A percentile compares a stretch with the other conserved stretches of the same genome.
Conservation (phyloP, 2,329 filamentous ascomycete genomes). For the Hymenoscyphus scutula region DNA sequence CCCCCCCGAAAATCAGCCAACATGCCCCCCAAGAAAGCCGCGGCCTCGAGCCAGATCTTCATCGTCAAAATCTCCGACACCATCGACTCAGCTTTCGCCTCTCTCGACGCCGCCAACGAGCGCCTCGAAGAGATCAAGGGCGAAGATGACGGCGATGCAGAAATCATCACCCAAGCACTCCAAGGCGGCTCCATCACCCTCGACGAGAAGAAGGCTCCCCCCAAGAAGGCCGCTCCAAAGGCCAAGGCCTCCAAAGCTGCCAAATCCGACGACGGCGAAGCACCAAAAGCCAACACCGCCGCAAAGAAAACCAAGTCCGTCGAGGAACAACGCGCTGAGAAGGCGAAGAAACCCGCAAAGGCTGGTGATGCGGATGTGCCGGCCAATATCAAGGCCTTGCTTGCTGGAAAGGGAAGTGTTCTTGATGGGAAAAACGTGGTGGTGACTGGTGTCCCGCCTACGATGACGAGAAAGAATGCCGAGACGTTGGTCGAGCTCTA, state of each 20-base stretch:
- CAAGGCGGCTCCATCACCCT: constrained; percentile 20
- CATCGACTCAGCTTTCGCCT: constrained; percentile 22
- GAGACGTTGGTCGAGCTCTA: constrained; percentile 25
- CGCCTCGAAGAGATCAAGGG: constrained; percentile 12
- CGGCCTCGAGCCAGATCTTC: constrained; percentile 14
- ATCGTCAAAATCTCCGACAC: constrained; percentile 11
- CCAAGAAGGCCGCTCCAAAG: constrained; percentile 5
- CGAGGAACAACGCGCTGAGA: constrained; percentile 26
- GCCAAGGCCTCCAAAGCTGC: not conserved
- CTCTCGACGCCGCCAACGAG: constrained; percentile 19
- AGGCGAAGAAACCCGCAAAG: constrained; percentile 22
- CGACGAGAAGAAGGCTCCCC: constrained; percentile 11
- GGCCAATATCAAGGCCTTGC: constrained; percentile 20
- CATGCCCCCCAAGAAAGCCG: constrained; percentile 25
- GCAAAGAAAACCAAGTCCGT: constrained; percentile 26
- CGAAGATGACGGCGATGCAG: constrained; percentile 5
- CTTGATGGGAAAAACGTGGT: constrained; percentile 19
- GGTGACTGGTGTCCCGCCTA: constrained; percentile 28
- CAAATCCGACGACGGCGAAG: constrained; percentile 6
- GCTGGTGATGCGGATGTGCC: constrained; percentile 17
- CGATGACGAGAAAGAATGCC: constrained; percentile 24
- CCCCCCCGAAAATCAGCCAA: not conserved
- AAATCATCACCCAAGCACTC: constrained; percentile 15
- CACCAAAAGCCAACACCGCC: constrained; percentile 13
- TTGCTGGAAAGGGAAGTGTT: constrained; percentile 16